Conservation (phyloP, 2,329 filamentous ascomycete species). For the Aspergillus texensis region DNA sequence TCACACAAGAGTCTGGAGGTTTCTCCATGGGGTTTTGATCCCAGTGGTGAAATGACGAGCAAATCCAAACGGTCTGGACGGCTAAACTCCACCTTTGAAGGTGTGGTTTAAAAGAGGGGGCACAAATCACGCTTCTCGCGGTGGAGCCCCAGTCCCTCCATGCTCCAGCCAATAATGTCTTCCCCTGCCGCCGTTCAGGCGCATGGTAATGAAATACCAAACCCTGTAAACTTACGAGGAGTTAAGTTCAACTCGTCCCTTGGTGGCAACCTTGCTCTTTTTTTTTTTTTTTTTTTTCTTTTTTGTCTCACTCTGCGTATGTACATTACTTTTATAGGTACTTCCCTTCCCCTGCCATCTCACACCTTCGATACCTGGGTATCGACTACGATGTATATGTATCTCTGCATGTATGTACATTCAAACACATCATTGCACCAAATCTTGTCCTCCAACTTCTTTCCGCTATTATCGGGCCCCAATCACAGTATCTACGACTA, state of each 20-base stretch:
- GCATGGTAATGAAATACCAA: not conserved
- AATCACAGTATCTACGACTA: not conserved
- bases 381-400: not conserved
- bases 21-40: not conserved
- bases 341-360: not conserved
- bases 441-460: not conserved
- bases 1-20: not conserved
- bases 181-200: not conserved
- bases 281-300: not conserved
- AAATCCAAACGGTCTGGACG: not conserved
- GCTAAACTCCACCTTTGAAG: not conserved
- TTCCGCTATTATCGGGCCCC: no score
- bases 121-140: not conserved
- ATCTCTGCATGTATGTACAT: not conserved
- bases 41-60: not conserved
- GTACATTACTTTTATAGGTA: not conserved
- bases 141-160: not conserved
- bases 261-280: not conserved
- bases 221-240: not conserved
- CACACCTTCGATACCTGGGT: not conserved
- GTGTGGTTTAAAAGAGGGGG: not conserved
- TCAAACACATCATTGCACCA: not conserved
- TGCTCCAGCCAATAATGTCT: not conserved
- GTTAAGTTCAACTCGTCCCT: slow-evolving; percentile 1
- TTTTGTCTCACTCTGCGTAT: not conserved